Base-by-base conservation (phyloP, 2,329 filamentous ascomycete genomes). In the Sclerotinia sclerotiorum region DNA sequence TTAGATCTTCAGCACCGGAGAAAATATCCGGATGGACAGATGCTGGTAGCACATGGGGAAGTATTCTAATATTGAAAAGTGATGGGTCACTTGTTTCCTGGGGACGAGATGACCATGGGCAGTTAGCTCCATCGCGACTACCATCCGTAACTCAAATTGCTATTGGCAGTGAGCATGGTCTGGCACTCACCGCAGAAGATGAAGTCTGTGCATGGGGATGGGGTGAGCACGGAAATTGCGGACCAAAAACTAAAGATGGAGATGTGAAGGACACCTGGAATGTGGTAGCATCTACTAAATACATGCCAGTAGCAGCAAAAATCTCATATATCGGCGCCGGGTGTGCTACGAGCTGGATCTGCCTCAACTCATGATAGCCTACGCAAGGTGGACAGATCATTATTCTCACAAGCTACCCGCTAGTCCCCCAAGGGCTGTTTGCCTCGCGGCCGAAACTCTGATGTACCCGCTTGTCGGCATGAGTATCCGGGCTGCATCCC, bases 141-240 rank as follows among this genome's bases (percentile, higher is more conserved):
- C 88, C 89, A 0, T 76, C 77, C 1, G 75, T 93, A 4, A 79
- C 81, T 13, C 81, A 82, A 32, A 84, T 98, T n/a, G 90, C 91
- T 3, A 86, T 91, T 57, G 95, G 95, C 0, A 97, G 94, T 76
- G 95, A 98, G 79, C 95, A 99, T 79, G 88, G 87, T n/a, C 79
- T 98, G 71, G 92, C 88, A 11, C 79, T 94, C 35, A 88, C 90
- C 0, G 80, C 80, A 13, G 82, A 84, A 27, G 87, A 87, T 1
- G 85, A 89, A 63, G 87, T 97, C 1, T 80, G 96, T 61, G 87
- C 92, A 1, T 98, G 94, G 93, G 95, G 95, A 27, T 99, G 95
- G 95, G 94, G 93, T 2, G 94, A 98, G 79, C 95, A 99, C 80
- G 95, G 95, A 1, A 99, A 99, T 78, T 99, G 95, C 78, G 95